Conservation (phyloP, 2,329 filamentous ascomycete genomes). For the Aspergillus eucalypticola region DNA sequence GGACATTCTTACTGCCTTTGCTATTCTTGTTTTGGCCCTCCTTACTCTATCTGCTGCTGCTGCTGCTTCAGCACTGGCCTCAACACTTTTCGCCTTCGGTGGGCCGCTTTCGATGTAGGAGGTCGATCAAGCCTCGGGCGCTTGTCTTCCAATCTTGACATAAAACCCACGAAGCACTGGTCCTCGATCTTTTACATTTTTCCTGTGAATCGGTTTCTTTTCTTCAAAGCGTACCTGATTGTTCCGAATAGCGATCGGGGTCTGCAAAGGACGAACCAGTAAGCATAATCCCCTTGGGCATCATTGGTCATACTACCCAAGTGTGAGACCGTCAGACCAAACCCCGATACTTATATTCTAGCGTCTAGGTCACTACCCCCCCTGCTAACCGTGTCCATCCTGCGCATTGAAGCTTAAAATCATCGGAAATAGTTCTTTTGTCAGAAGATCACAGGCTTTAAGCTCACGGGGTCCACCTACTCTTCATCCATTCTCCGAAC, state of each 20-base stretch:
- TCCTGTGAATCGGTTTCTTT: neutral
- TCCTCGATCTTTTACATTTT: neutral
- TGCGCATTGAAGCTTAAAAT: neutral
- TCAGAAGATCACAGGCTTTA: neutral
- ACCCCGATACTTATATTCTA: neutral
- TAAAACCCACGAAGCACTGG: conserved; percentile 6
- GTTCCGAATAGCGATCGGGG: conserved; percentile 1
- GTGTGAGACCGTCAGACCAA: neutral
- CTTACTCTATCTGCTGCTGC: neutral
- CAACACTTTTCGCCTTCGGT: conserved; percentile 6
- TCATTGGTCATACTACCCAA: neutral
- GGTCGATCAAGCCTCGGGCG: conserved; percentile 11
- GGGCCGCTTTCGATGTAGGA: conserved; percentile 8
- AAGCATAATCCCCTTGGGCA: conserved; percentile 1
- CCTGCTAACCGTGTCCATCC: neutral
- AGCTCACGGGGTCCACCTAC: neutral
- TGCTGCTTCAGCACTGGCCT: neutral
- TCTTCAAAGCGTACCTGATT: neutral
- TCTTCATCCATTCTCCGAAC: neutral
- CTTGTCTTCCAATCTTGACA: neutral
- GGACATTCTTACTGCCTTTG: neutral
- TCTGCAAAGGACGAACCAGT: neutral
- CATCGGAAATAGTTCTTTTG: neutral
- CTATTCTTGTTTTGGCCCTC: neutral
- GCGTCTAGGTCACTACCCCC: neutral